Conservation (phyloP, 257 asterid species). For the Jasminum sambac region DNA sequence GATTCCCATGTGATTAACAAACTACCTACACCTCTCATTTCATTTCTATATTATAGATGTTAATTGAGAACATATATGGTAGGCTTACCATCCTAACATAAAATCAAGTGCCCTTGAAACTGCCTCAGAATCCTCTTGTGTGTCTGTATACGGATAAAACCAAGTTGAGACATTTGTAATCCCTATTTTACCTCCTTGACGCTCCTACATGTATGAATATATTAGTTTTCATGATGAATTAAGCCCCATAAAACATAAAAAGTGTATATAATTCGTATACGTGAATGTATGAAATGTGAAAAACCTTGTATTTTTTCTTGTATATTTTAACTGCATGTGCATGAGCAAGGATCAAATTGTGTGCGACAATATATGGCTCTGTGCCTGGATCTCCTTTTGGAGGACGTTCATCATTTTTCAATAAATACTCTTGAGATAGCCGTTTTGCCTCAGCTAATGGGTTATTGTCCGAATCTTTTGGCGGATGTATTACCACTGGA, state of each 20-base stretch:
- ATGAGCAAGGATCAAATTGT: constrained; percentile 49
- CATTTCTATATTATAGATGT: background rate
- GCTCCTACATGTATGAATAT: background rate
- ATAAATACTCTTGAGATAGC: too few species aligned
- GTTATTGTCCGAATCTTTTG: too few species aligned
- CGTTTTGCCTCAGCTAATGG: too few species aligned
- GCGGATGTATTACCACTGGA: background rate
- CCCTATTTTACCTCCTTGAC: constrained; percentile 13
- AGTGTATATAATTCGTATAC: background rate
- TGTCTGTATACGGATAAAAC: background rate
- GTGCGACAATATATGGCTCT: constrained; percentile 54
- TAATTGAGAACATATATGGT: too few species aligned
- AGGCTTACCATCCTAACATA: constrained; percentile 17
- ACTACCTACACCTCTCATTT: background rate
- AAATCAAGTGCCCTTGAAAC: constrained; percentile 21
- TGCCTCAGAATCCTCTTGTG: background rate
- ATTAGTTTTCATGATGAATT: too few species aligned
- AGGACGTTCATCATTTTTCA: too few species aligned
- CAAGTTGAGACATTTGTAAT: constrained; percentile 1
- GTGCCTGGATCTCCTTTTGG: constrained; percentile 31
- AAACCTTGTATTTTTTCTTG: constrained; percentile 40
- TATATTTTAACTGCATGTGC: constrained; percentile 41
- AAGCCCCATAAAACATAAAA: too few species aligned
- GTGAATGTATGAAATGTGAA: too few species aligned
- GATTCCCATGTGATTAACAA: too few species aligned